These are phyloP conservation scores for Colletotrichum sp. DNA, from an alignment of 2,329 filamentous ascomycete genomes.

Conservation along the genomic window DNA sequence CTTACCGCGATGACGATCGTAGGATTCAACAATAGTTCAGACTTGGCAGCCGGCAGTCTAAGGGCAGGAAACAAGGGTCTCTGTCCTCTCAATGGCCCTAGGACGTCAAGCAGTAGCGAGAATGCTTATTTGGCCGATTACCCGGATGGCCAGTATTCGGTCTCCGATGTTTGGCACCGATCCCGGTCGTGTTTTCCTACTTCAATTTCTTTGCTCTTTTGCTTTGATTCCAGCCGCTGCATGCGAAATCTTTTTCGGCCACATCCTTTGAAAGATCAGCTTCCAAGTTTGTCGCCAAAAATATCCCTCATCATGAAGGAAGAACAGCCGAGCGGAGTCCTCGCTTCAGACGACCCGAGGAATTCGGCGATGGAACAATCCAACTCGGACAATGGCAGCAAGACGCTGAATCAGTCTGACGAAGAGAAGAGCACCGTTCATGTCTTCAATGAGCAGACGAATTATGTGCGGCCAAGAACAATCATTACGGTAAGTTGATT, in stretches of 20 bases:
- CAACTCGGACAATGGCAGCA: slow-evolving; percentile 8
- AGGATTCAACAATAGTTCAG: neutral
- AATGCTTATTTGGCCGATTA: neutral
- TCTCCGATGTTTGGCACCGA: slow-evolving; percentile 2
- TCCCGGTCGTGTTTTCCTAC: neutral
- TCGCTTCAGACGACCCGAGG: neutral
- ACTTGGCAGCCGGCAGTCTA: neutral
- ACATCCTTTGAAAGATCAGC: neutral
- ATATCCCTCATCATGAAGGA: neutral
- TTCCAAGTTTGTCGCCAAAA: too few relatives aligned
- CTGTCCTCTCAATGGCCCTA: neutral
- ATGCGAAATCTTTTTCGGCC: neutral
- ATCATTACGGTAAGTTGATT: slow-evolving; percentile 51
- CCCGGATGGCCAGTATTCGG: neutral
- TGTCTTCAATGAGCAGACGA: slow-evolving; percentile 60
- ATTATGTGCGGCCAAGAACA: slow-evolving; percentile 54
- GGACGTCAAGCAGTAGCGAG: neutral
- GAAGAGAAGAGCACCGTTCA: slow-evolving; percentile 23
- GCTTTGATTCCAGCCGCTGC: neutral
- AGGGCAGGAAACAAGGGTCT: neutral
- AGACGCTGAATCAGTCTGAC: slow-evolving; percentile 19
- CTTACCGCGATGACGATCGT: neutral
- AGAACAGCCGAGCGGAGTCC: neutral
- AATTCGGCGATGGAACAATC: neutral
- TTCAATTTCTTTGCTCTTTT: neutral